Evolutionary conservation across 2,329 filamentous ascomycete species (phyloP).

Genomic region (Arthrobotrys sinensis): DNA sequence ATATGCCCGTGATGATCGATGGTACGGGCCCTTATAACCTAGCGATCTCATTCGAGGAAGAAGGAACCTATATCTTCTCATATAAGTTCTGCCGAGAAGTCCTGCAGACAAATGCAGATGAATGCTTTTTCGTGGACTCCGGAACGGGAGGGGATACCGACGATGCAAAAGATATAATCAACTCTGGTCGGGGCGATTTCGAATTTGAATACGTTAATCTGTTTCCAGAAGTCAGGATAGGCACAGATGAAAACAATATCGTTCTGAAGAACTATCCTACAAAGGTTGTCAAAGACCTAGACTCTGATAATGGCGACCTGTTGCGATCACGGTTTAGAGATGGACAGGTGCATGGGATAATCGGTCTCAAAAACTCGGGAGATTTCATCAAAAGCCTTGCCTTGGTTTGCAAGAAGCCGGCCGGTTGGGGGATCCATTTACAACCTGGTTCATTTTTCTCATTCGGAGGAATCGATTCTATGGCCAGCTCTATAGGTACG

Average conservation of each 20-base stretch:
- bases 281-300: conserved; percentile 3
- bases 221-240: neutral
- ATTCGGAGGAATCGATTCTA: conserved; percentile 41
- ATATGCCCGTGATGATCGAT: conserved; percentile 31
- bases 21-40: conserved; percentile 15
- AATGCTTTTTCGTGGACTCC: neutral
- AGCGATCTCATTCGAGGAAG: conserved; percentile 32
- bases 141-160: neutral
- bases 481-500: conserved; percentile 21
- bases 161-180: neutral
- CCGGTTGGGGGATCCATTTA: conserved; percentile 34
- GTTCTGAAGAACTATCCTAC: conserved; percentile 24
- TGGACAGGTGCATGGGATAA: conserved; percentile 30
- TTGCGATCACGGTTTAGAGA: neutral
- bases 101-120: neutral
- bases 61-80: conserved; percentile 46
- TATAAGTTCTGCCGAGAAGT: conserved; percentile 20
- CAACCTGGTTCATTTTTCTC: conserved; percentile 29
- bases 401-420: conserved; percentile 9
- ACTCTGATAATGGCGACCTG: neutral
- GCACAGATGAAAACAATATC: neutral
- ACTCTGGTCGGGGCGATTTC: neutral
- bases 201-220: conserved; percentile 7
- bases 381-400: conserved; percentile 33
- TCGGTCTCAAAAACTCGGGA: conserved; percentile 29